Conservation (phyloP, 225 moss, liverwort and hornwort species). For the Pseudisothecium myosuroides region DNA sequence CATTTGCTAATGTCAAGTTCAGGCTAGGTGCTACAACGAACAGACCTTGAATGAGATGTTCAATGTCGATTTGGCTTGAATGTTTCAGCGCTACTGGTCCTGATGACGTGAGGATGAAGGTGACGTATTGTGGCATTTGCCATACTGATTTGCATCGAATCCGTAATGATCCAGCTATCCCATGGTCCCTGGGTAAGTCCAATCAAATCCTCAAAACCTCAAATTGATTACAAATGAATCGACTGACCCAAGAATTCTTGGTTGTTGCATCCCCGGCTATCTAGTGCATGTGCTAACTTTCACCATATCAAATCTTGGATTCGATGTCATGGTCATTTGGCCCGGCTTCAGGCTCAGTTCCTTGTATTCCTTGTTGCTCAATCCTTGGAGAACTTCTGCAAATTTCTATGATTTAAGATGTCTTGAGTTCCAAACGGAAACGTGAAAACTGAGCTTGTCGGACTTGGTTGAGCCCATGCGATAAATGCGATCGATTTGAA, state of each 20-base stretch:
- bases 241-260: not conserved
- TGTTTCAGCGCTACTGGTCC: not conserved
- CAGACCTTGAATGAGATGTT: not conserved
- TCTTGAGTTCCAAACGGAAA: too few species aligned
- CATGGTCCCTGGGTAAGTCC: conserved; percentile 20
- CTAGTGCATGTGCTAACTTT: not conserved
- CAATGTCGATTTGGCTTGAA: not conserved
- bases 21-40: too few species aligned
- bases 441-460: too few species aligned
- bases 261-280: not conserved
- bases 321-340: too few species aligned
- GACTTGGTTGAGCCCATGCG: too few species aligned
- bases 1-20: not conserved
- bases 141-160: conserved; percentile 17
- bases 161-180: not conserved
- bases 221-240: not conserved
- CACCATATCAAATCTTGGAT: not conserved
- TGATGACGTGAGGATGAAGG: too few species aligned
- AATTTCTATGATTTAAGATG: too few species aligned
- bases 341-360: too few species aligned
- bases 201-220: too few species aligned
- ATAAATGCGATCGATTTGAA: too few species aligned
- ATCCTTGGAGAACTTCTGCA: too few species aligned
- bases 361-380: too few species aligned
- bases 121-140: not conserved